A percentile compares a stretch with the other conserved stretches of the same genome.
Evolutionary conservation across 108 stramenopile genomes (phyloP).

Genomic region (Stephanodiscus minutulus): DNA sequence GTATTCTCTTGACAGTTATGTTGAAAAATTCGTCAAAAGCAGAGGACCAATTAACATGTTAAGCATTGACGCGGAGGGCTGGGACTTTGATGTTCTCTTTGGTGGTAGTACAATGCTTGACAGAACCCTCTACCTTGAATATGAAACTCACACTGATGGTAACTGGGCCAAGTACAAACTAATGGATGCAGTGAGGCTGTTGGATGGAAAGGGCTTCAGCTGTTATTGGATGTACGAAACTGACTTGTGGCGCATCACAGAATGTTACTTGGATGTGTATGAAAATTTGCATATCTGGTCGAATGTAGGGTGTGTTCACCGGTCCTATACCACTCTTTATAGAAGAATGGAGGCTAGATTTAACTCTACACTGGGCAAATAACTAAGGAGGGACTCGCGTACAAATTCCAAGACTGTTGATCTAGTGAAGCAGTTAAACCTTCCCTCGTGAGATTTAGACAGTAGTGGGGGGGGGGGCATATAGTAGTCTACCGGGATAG

Average conservation of each 20-base stretch:
- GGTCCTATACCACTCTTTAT: not conserved
- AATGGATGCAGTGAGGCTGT: conserved; percentile 12
- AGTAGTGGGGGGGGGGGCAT: too few relatives aligned
- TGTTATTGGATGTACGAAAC: conserved; percentile 13
- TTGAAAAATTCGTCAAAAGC: conserved; percentile 14
- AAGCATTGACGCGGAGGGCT: conserved; percentile 18
- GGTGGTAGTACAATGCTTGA: conserved; percentile 33
- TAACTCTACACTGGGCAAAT: too few relatives aligned
- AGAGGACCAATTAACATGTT: conserved; percentile 19
- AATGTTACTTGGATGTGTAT: conserved; percentile 26
- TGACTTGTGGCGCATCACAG: conserved; percentile 15
- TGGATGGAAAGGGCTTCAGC: conserved; percentile 21
- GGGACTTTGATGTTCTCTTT: conserved; percentile 30
- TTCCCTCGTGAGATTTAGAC: too few relatives aligned
- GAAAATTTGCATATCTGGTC: conserved; percentile 12
- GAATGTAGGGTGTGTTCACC: conserved; percentile 16
- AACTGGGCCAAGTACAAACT: not conserved
- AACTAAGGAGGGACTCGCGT: too few relatives aligned
- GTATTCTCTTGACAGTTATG: conserved; percentile 13
- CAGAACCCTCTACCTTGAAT: conserved; percentile 20
- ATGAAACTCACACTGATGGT: conserved; percentile 26
- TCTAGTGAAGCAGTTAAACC: too few relatives aligned
- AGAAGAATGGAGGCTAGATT: conserved; percentile 1
- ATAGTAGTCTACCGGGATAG: too few relatives aligned
- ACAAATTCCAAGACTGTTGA: too few relatives aligned